Base-by-base conservation (phyloP, 2,329 filamentous ascomycete species). In the Mycocentrospora acerina region DNA sequence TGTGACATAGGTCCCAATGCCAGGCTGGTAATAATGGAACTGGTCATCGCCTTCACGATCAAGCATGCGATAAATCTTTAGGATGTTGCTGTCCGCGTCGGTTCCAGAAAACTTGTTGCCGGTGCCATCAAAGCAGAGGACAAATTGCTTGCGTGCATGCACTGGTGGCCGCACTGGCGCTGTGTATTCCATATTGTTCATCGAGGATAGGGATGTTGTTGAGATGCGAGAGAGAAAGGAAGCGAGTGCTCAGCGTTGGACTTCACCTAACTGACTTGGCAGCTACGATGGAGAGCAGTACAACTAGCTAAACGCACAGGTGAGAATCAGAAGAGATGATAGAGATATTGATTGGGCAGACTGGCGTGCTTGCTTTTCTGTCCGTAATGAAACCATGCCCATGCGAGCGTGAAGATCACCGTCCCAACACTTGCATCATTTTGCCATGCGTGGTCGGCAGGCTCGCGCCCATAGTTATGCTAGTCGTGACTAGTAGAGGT, bases 1-100 rank as follows among this genome's bases (percentile, higher is more conserved):
- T 0, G 81, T 80, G 2, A 82, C 77, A 53, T 88, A 89, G 0
- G 85, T 88, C 11, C 85, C 85, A 47, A 89, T 88, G 7, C 85
- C 84, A 4, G 58, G 59, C 28, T 62, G 59, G 30, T 61, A 66
- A 34, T 66, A 68, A 51, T 68, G 63, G 39, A 66, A 71, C 37
- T 87, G 82, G 39, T 81, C 76, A 15, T 72, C 71, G 0, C 80
- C 78, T 6, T 77, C 78, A 4, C 83, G 75, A 50, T 87, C 82
- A 1, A 87, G 68, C 75, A 85, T 85, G 25, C 82, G 76, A 49
- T 83, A 86, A 9, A 87, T 84, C 56, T 86, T 86, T 43, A 87
- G 67, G 51, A 87, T 69, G 35, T 71, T 71, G 26, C 65, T 67
- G 44, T 71, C 68, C 6, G 64, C 53, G 26, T 67, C 63, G 3